A percentile compares a stretch with the other conserved stretches of the same genome.
Conservation (phyloP, 148 eudicot species). For the Suaeda aralocaspica region DNA sequence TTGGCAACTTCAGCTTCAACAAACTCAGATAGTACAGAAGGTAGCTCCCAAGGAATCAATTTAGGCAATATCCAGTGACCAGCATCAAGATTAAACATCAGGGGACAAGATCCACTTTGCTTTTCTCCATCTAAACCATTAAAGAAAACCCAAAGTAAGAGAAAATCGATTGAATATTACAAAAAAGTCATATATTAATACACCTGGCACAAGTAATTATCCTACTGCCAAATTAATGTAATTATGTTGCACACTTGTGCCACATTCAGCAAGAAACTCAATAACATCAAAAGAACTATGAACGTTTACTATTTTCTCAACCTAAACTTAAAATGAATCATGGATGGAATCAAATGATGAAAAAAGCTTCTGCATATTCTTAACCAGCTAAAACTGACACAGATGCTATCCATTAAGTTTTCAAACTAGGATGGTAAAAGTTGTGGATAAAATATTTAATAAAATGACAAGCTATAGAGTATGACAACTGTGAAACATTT, state of each 20-base stretch:
- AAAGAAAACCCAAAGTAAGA: conserved; percentile 6
- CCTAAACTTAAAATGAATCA: neutral
- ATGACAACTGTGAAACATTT: neutral
- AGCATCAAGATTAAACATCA: conserved; percentile 63
- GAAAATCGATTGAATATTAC: conserved; percentile 1
- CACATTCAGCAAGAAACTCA: neutral
- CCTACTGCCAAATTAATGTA: neutral
- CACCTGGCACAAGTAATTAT: neutral
- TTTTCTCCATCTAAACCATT: conserved; percentile 41
- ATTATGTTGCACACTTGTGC: neutral
- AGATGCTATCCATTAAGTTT: neutral
- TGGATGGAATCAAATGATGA: neutral
- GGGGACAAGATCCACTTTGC: conserved; percentile 36
- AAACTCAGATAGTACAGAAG: conserved; percentile 64
- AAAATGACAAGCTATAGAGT: neutral
- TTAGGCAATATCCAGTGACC: conserved; percentile 61
- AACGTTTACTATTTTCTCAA: neutral
- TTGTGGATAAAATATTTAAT: neutral
- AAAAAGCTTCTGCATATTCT: neutral
- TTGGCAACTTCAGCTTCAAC: conserved; percentile 69
- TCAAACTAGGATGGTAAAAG: neutral
- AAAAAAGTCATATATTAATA: too few species aligned
- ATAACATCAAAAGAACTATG: neutral
- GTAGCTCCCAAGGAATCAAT: conserved; percentile 55
- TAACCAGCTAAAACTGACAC: neutral